phyloP scores from a whole-genome alignment of 768 basidiomycete genomes.

The Macrolepiota albuminosa region DNA sequence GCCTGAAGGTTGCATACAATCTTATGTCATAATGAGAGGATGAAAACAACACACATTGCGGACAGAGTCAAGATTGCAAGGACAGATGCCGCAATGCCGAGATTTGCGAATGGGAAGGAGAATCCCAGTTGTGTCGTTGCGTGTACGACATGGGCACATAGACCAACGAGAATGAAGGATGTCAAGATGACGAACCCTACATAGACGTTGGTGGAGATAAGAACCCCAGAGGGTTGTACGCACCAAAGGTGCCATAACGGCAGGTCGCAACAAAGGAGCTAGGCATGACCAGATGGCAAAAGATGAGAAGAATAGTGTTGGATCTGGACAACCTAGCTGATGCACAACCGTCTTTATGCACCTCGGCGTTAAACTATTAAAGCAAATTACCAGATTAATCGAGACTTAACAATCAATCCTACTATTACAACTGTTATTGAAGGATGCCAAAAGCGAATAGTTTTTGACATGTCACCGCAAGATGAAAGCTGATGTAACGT shows the following conservation, averaged over 20 bases:
- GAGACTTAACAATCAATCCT: not conserved
- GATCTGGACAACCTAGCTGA: not conserved
- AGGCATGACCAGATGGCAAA: not conserved
- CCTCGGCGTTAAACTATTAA: not conserved
- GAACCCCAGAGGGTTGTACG: not conserved
- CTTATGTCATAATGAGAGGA: not conserved
- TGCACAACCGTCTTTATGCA: not conserved
- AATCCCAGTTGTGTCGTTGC: constrained; percentile 13
- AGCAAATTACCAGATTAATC: not conserved
- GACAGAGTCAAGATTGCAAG: constrained; percentile 36
- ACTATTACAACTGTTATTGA: not conserved
- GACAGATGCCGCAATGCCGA: constrained; percentile 29
- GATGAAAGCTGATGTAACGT: not conserved
- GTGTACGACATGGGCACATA: constrained; percentile 19
- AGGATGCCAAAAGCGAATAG: not conserved
- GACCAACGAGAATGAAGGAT: constrained; percentile 22
- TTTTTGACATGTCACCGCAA: not conserved
- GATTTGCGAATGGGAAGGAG: constrained; percentile 25
- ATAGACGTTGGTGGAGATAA: not conserved
- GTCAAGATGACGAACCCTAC: constrained; percentile 18
- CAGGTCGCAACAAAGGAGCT: not conserved
- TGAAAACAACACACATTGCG: constrained; percentile 26
- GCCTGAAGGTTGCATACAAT: constrained; percentile 17
- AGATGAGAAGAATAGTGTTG: not conserved
- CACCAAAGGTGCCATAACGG: not conserved